phyloP scores from a whole-genome alignment of 208 protist species.

The Acanthamoeba lenticulata region DNA sequence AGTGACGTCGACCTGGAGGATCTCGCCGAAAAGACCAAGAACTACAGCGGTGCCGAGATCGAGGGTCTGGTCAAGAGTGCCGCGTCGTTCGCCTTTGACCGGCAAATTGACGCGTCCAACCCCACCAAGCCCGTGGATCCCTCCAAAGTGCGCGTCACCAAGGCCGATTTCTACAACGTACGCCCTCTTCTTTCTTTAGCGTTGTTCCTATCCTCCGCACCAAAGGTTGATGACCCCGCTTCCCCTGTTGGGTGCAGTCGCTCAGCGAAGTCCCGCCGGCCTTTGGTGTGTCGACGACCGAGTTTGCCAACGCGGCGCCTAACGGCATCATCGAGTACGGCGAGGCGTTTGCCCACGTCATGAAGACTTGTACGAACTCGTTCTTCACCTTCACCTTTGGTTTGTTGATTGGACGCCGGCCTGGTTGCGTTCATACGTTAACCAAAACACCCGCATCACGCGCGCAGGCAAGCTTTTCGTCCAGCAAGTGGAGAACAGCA shows the following conservation, averaged over 20 bases:
- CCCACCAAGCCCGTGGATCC: constrained; percentile 46
- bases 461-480: constrained; percentile 76
- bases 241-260: background rate
- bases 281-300: constrained; percentile 96
- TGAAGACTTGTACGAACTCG: constrained; percentile 40
- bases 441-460: background rate
- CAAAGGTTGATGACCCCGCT: background rate
- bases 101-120: constrained; percentile 82
- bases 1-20: constrained; percentile 94
- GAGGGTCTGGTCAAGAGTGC: constrained; percentile 91
- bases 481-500: constrained; percentile 85
- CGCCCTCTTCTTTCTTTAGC: no score
- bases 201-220: background rate
- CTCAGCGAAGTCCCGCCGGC: constrained; percentile 94
- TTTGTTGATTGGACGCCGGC: background rate
- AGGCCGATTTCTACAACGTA: constrained; percentile 62
- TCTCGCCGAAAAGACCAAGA: constrained; percentile 96
- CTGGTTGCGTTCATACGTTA: background rate
- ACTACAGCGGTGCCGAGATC: constrained; percentile 95
- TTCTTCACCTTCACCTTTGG: no score
- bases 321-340: constrained; percentile 96
- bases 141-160: constrained; percentile 43
- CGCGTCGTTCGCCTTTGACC: constrained; percentile 83
- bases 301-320: constrained; percentile 89
- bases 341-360: constrained; percentile 83